A percentile compares a stretch with the other conserved stretches of the same genome.
Conservation (phyloP, 345 rosid species). For the Jatropha curcas region DNA sequence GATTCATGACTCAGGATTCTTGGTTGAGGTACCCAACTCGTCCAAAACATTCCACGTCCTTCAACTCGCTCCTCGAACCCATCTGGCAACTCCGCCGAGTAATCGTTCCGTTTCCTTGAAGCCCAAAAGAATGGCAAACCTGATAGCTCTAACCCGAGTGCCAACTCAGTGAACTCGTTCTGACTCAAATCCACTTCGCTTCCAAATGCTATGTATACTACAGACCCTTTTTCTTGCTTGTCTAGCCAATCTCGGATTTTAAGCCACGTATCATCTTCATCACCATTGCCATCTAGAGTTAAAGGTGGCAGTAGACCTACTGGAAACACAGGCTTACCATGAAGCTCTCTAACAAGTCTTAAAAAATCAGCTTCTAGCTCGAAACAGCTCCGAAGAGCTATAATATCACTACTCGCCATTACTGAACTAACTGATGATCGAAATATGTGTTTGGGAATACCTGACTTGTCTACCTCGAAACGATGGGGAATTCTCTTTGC, state of each 20-base stretch:
- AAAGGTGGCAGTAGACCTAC: conserved; percentile 2
- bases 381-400: conserved; percentile 8
- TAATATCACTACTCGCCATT: conserved; percentile 17
- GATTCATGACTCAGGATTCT: background rate
- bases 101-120: background rate
- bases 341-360: conserved; percentile 13
- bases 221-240: conserved; percentile 7
- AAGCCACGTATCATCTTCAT: background rate
- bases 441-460: too few species aligned
- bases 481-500: conserved; percentile 4
- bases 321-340: conserved; percentile 23
- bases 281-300: background rate
- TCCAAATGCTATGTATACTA: conserved; percentile 11
- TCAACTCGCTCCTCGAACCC: conserved; percentile 22
- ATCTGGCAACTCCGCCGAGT: conserved; percentile 21
- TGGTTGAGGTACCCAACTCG: background rate
- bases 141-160: conserved; percentile 11
- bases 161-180: background rate
- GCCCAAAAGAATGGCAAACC: conserved; percentile 15
- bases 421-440: too few species aligned
- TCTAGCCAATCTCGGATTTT: conserved; percentile 1
- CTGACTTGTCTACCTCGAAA: too few species aligned
- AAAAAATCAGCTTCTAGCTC: conserved; percentile 27
- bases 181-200: conserved; percentile 3
- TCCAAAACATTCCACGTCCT: background rate